A percentile compares a stretch with the other conserved stretches of the same genome.
These are phyloP conservation scores for Jatropha podagrica DNA, from an alignment of 441 rosid genomes.

Conservation along the genomic window DNA sequence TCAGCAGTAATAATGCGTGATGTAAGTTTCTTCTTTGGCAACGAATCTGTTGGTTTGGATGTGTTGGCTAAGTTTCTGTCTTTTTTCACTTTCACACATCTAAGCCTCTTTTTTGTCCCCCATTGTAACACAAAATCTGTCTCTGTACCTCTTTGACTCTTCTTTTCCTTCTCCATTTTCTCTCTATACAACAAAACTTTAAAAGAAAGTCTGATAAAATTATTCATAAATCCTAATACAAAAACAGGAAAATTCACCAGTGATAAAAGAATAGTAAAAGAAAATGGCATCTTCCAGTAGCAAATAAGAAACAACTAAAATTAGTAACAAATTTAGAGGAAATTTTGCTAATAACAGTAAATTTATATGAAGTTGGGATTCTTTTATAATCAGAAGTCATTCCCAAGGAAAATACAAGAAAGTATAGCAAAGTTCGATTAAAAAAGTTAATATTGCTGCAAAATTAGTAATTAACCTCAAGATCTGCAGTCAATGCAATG, in stretches of 20 bases:
- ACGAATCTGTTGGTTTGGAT: slow-evolving; percentile 40
- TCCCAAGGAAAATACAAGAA: slow-evolving; percentile 3
- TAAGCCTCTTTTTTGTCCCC: slow-evolving; percentile 84
- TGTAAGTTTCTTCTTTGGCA: slow-evolving; percentile 51
- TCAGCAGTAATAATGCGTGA: slow-evolving; percentile 43
- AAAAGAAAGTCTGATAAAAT: not conserved
- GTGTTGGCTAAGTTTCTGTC: slow-evolving; percentile 45
- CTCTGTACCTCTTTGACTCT: slow-evolving; percentile 49
- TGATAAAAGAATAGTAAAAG: not conserved
- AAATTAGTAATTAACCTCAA: slow-evolving; percentile 40
- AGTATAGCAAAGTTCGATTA: not conserved
- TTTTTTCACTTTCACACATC: slow-evolving; percentile 75
- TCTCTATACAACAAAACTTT: slow-evolving; percentile 4
- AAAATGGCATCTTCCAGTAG: not conserved
- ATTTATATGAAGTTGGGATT: too few relatives aligned
- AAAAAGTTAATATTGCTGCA: slow-evolving; percentile 7
- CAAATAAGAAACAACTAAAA: not conserved
- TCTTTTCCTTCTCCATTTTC: slow-evolving; percentile 63
- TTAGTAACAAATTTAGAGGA: not conserved
- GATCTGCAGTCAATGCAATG: slow-evolving; percentile 39
- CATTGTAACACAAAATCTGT: slow-evolving; percentile 83
- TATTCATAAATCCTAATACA: not conserved
- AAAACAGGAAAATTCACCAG: not conserved
- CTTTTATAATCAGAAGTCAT: not conserved
- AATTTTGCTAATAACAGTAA: too few relatives aligned